These are phyloP conservation scores for Rhinocladiella mackenziei DNA, from an alignment of 2,329 filamentous ascomycete genomes.

Conservation along the genomic window DNA sequence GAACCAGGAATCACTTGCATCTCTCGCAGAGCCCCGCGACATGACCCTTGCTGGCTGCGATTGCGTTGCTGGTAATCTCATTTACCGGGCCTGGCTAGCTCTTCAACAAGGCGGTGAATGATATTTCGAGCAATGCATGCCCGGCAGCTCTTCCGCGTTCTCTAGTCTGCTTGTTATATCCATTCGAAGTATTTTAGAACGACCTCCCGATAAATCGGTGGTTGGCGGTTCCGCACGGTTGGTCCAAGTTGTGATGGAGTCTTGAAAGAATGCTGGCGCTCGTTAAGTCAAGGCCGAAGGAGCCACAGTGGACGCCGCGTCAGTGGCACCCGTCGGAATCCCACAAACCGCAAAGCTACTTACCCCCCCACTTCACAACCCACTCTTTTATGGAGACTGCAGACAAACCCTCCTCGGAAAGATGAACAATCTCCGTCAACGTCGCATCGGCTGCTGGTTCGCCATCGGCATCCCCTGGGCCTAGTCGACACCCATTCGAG, in stretches of 20 bases:
- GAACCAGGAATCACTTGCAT: background rate
- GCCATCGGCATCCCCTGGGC: conserved; percentile 4
- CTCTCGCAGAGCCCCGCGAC: conserved; percentile 6
- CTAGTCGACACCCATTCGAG: conserved; percentile 11
- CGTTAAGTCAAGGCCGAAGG: conserved; percentile 1
- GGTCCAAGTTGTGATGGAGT: conserved; percentile 10
- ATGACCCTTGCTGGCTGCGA: conserved; percentile 1
- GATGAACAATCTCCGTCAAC: conserved; percentile 21
- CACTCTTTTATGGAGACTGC: conserved; percentile 10
- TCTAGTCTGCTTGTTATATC: background rate
- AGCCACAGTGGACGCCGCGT: conserved; percentile 18
- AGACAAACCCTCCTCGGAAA: conserved; percentile 12
- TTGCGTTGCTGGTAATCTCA: no score
- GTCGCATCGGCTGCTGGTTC: conserved; percentile 17
- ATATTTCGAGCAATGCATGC: conserved; percentile 13
- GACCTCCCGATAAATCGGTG: background rate
- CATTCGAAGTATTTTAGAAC: background rate
- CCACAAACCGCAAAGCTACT: conserved; percentile 22
- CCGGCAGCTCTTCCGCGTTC: conserved; percentile 1
- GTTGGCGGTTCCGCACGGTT: conserved; percentile 10
- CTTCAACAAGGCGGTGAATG: conserved; percentile 11
- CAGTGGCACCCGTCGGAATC: conserved; percentile 21
- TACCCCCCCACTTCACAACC: conserved; percentile 11
- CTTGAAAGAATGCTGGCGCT: no score
- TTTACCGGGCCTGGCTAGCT: background rate